Base-by-base conservation (phyloP, 176 grass and related monocot species). In the Phyllostachys edulis region DNA sequence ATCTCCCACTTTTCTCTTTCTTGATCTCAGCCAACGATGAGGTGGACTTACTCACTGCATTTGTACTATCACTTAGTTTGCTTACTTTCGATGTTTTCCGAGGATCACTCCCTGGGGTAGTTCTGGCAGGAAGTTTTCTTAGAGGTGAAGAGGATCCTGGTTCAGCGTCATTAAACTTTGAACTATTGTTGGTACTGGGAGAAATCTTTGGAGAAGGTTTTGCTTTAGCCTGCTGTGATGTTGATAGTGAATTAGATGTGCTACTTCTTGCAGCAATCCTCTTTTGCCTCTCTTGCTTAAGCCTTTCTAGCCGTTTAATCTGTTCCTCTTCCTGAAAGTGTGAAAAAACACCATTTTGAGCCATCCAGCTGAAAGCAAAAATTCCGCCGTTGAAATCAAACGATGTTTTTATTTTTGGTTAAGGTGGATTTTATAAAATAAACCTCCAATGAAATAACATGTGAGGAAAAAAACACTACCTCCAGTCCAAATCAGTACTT, bases 271-370 rank as follows among this genome's bases (percentile, higher is more conserved):
- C 65, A 71, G 96, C 81, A 68, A 98, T 98, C 84, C 93, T 93
- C 85, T 98, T 95, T 90, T 98, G 89, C 85, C 96, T 85, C 83
- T 98, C 96, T 70, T 85, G 80, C 86, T 94, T 98, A 79, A 98
- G 88, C 73, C 61, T 90, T 76, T 94, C 96, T n/a, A 98, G 83
- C 29, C 96, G 89, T 82, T 92, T 98, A 32, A 90, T 83, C 46
- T 95, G 88, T 85, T 98, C 96, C 5, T 90, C 96, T 94, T 98
- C 96, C 96, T 98, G 80, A 45, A 83, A 83, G 44, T 69, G 15
- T 1, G 1, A 1, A 75, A 51, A 41, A 72, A 47, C 10, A 79
- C 3, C 3, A 83, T 16, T 79, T 69, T 77, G 51, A 77, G 63
- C 54, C 67, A 69, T 85, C 1, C 26, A 46, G 63, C 5, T 68